Base-by-base conservation (phyloP, 2,329 filamentous ascomycete genomes). In the Neocatenulostroma microsporum region DNA sequence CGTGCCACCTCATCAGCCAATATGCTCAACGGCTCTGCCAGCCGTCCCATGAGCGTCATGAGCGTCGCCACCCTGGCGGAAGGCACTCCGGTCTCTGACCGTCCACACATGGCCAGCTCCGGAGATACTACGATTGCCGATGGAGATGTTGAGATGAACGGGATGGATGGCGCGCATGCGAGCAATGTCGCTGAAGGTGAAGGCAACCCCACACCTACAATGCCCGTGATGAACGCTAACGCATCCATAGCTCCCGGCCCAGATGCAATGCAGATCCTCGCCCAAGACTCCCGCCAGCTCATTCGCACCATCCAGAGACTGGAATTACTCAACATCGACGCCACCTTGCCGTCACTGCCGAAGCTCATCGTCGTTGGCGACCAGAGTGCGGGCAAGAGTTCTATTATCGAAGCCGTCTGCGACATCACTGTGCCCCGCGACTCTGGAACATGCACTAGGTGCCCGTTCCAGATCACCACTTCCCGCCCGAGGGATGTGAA, bases 301-400 rank as follows among this genome's bases (percentile, higher is more conserved):
- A 79, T 85, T 2, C 69, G 82, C 30, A 74, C 75, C 0, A 71
- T 86, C 0, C 75, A 74, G 3, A 74, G 81, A 31, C 71, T 94
- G 0, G 76, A 84, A 34, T 71, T 78, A 5, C 70, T 89, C 0
- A 84, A 82, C 0, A 78, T 94, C 1, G 78, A 82, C 33, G 75
- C 82, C 13, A 73, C 78, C 4, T 53, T 66, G 0, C 74, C 85
- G 0, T 74, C 76, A 0, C 65, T 94, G 0, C 85, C 87, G 0
- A 84, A 86, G 48, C 77, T 93, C 8, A 82, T 89, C 5, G 74
- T 94, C 0, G 77, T 94, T 0, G 87, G 87, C 0, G 86, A 94
- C 32, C 87, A 94, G 52, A 84, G 77, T 0, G 82, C 85, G 0
- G 88, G 87, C 0, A 94, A 94, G 55, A 86, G 80, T 8, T 47